These are phyloP conservation scores for Thamnidium elegans DNA, from an alignment of 192 early-diverging fungal genomes.

Conservation along the genomic window DNA sequence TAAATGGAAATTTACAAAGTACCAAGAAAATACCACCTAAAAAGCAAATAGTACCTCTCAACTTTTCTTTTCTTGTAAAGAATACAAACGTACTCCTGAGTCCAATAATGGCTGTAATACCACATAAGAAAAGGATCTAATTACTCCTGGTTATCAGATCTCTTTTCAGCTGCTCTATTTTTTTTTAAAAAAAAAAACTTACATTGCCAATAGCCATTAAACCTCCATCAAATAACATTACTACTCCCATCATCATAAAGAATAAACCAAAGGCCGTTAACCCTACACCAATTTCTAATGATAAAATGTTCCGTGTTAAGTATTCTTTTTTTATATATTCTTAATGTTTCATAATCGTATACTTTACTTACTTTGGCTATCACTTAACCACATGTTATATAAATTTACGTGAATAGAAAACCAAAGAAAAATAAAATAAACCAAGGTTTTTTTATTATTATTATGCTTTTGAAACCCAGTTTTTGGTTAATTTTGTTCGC, in stretches of 20 bases:
- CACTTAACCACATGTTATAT: constrained; percentile 36
- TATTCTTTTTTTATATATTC: neutral
- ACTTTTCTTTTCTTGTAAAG: constrained; percentile 83
- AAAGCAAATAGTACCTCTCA: constrained; percentile 87
- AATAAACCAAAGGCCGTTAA: constrained; percentile 89
- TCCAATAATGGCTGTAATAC: constrained; percentile 89
- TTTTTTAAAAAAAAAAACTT: constrained; percentile 15
- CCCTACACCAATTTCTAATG: constrained; percentile 86
- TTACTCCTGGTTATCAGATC: neutral
- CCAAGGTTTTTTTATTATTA: neutral
- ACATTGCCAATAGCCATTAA: constrained; percentile 96
- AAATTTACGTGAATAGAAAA: neutral
- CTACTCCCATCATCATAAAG: constrained; percentile 90
- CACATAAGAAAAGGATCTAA: constrained; percentile 87
- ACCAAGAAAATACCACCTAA: constrained; percentile 86
- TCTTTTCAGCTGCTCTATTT: neutral
- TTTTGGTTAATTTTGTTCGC: no score
- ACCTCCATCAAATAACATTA: constrained; percentile 94
- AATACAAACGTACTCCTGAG: constrained; percentile 81
- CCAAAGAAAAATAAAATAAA: no score
- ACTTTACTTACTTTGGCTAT: constrained; percentile 33
- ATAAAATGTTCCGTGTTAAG: neutral
- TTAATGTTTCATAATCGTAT: neutral
- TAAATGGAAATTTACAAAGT: constrained; percentile 84
- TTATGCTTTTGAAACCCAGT: neutral